Conservation (phyloP, 495 filamentous ascomycete genomes). For the Penicillium arizonense region DNA sequence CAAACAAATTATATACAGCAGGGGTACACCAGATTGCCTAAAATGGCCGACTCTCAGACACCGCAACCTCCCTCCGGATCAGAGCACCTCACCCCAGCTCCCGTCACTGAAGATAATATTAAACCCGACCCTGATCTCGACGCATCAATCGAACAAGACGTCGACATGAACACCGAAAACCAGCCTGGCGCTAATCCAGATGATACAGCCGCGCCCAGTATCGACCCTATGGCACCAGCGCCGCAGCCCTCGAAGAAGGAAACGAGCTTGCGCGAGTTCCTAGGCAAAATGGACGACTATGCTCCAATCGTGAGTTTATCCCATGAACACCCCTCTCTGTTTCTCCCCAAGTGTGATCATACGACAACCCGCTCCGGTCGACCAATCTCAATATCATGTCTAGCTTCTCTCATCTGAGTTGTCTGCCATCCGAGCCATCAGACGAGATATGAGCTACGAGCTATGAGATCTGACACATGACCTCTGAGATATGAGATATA, state of each 20-base stretch:
- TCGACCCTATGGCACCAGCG: slow-evolving; percentile 33
- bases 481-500: neutral
- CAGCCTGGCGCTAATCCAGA: slow-evolving; percentile 16
- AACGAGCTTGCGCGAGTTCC: slow-evolving; percentile 82
- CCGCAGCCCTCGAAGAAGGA: slow-evolving; percentile 80
- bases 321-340: neutral
- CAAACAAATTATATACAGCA: neutral
- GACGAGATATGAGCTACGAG: neutral
- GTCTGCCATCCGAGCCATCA: too few species aligned
- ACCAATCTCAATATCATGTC: too few species aligned
- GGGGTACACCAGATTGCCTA: slow-evolving; percentile 5
- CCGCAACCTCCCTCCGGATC: slow-evolving; percentile 11
- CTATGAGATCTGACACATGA: neutral
- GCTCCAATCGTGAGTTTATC: slow-evolving; percentile 78
- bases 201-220: slow-evolving; percentile 13
- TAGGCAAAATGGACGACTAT: slow-evolving; percentile 97
- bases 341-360: too few species aligned
- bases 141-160: slow-evolving; percentile 42
- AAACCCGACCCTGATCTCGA: slow-evolving; percentile 36
- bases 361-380: too few species aligned
- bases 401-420: too few species aligned
- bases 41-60: slow-evolving; percentile 13
- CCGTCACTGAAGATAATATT: slow-evolving; percentile 22
- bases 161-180: slow-evolving; percentile 39
- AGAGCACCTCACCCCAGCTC: slow-evolving; percentile 8